These are phyloP conservation scores for Herpetomonas muscarum DNA, from an alignment of 208 protist species.

Conservation along the genomic window DNA sequence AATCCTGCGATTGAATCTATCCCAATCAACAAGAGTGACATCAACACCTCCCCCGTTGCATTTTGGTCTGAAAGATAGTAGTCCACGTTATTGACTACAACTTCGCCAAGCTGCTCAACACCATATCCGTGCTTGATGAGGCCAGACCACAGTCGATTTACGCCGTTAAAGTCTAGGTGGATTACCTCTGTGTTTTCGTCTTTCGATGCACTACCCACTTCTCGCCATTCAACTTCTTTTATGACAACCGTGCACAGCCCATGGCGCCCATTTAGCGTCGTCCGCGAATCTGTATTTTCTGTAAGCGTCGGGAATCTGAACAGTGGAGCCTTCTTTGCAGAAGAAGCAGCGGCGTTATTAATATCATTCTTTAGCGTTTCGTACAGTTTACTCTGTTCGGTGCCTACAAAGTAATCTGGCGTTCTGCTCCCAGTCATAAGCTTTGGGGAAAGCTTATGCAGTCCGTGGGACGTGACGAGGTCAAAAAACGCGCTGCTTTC, in stretches of 20 bases:
- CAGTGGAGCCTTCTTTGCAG: not conserved
- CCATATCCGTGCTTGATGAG: too few relatives aligned
- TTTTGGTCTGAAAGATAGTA: too few relatives aligned
- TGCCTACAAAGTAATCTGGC: constrained; percentile 40
- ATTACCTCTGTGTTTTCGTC: not conserved
- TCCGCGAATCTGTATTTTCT: constrained; percentile 6
- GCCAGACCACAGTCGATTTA: too few relatives aligned
- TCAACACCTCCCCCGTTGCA: too few relatives aligned
- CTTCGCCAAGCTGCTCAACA: too few relatives aligned
- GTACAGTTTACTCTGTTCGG: constrained; percentile 8
- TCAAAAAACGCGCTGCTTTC: constrained; percentile 67
- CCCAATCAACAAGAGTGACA: too few relatives aligned
- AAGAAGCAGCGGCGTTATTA: not conserved
- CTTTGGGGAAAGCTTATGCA: constrained; percentile 49
- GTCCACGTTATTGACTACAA: too few relatives aligned
- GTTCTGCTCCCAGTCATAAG: constrained; percentile 42
- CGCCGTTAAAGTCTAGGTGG: not conserved
- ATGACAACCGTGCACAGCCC: constrained; percentile 23
- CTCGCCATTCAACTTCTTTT: too few relatives aligned
- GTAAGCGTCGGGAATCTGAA: constrained; percentile 1
- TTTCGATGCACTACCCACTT: not conserved
- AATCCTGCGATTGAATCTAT: constrained; percentile 30
- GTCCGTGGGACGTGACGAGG: constrained; percentile 24
- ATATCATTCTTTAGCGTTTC: constrained; percentile 1
- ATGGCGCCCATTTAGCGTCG: not conserved